Evolutionary conservation across 371 early-diverging fungal genomes (phyloP).

Genomic region (Syncephalis fuscata): DNA sequence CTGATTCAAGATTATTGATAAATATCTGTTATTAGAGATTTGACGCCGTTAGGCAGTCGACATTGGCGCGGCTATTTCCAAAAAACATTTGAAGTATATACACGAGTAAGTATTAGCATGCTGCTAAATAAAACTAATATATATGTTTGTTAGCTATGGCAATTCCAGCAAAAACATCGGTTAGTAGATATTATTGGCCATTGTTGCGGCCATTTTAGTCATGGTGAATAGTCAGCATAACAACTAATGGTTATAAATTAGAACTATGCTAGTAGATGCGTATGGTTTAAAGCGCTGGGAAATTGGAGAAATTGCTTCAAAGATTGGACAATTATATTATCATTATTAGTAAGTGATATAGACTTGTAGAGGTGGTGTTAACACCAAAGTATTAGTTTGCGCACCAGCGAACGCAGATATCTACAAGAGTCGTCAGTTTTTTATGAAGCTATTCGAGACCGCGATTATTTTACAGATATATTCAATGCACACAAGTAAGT

Average conservation of each 20-base stretch:
- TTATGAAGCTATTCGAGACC: constrained; percentile 89
- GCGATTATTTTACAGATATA: constrained; percentile 87
- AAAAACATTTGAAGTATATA: constrained; percentile 91
- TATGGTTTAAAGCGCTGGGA: constrained; percentile 94
- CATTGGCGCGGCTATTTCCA: constrained; percentile 86
- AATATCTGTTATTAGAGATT: constrained; percentile 24
- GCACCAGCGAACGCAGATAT: constrained; percentile 92
- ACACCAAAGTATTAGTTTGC: constrained; percentile 25
- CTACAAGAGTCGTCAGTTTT: constrained; percentile 85
- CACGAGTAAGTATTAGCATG: constrained; percentile 32
- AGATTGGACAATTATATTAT: constrained; percentile 88
- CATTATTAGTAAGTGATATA: constrained; percentile 51
- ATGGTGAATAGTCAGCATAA: background rate
- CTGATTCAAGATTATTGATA: constrained; percentile 1
- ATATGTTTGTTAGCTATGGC: constrained; percentile 88
- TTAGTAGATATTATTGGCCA: constrained; percentile 6
- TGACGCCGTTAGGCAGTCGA: constrained; percentile 58
- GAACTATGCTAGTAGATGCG: constrained; percentile 63
- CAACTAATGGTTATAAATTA: constrained; percentile 9
- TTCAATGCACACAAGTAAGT: constrained; percentile 68
- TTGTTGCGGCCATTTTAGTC: background rate
- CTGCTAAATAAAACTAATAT: background rate
- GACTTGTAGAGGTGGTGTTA: background rate
- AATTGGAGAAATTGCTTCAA: constrained; percentile 95
- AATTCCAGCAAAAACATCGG: constrained; percentile 86